These are phyloP conservation scores for Magnolia kwangsiensis DNA, from an alignment of 164 flowering plant species.

Conservation along the genomic window DNA sequence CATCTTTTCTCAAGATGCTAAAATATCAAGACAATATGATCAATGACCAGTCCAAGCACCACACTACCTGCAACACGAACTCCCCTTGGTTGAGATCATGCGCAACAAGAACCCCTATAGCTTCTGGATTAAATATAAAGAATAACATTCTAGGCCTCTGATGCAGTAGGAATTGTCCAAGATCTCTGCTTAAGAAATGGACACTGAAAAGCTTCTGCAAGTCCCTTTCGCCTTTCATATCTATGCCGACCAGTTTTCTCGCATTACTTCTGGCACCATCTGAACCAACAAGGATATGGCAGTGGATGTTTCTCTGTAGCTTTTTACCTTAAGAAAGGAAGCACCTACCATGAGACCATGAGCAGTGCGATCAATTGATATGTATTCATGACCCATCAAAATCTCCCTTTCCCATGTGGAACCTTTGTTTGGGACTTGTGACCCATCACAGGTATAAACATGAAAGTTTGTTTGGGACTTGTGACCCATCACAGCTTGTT, in stretches of 20 bases:
- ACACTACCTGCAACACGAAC: too few species aligned
- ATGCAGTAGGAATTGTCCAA: conserved; percentile 65
- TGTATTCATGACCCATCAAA: conserved; percentile 81
- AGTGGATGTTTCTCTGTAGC: conserved; percentile 43
- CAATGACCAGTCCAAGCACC: too few species aligned
- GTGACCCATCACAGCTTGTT: too few species aligned
- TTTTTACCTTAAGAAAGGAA: conserved; percentile 36
- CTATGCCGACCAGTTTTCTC: conserved; percentile 64
- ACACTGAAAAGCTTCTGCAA: conserved; percentile 89
- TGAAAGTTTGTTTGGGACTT: conserved; percentile 37
- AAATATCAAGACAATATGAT: too few species aligned
- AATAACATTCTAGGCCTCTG: conserved; percentile 94
- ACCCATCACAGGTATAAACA: conserved; percentile 27
- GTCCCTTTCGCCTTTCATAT: conserved; percentile 70
- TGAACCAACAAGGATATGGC: conserved; percentile 69
- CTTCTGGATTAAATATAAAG: conserved; percentile 85
- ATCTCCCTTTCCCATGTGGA: conserved; percentile 38
- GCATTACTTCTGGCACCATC: conserved; percentile 95
- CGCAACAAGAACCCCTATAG: conserved; percentile 91
- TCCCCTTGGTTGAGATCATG: conserved; percentile 86
- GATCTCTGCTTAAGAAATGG: conserved; percentile 76
- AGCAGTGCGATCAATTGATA: conserved; percentile 45
- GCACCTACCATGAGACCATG: conserved; percentile 48
- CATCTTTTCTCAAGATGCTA: too few species aligned
- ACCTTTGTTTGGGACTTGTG: conserved; percentile 15